Conservation (phyloP, 164 flowering plant species). For the Berberis thunbergii region DNA sequence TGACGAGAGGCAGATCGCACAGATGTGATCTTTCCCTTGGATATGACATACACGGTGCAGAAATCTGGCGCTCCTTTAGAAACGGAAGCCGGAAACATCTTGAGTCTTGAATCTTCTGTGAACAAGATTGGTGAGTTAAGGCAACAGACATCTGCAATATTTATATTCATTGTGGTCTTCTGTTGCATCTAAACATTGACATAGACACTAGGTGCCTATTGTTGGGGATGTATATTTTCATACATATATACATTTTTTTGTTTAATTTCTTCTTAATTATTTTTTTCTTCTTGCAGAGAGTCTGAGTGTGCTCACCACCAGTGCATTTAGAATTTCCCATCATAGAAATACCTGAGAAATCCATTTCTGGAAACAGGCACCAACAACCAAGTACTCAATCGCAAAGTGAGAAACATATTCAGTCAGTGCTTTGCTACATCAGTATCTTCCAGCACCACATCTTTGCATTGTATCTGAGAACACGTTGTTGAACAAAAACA, state of each 20-base stretch:
- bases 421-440: conserved; percentile 52
- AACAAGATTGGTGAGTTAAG: conserved; percentile 1
- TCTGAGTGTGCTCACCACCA: too few relatives aligned
- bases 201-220: too few relatives aligned
- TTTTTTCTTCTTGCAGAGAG: neutral
- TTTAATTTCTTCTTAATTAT: neutral
- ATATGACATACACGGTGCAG: conserved; percentile 59
- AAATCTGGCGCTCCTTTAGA: conserved; percentile 66
- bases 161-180: neutral
- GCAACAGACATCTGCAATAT: neutral
- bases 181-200: too few relatives aligned
- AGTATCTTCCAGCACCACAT: conserved; percentile 42
- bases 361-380: conserved; percentile 41
- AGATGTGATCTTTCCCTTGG: conserved; percentile 56
- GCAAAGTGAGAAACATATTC: conserved; percentile 48
- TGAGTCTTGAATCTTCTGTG: conserved; percentile 43
- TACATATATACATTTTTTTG: neutral
- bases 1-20: conserved; percentile 42
- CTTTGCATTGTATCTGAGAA: conserved; percentile 50
- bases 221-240: too few relatives aligned
- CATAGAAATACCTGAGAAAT: conserved; percentile 36
- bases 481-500: neutral
- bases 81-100: conserved; percentile 32
- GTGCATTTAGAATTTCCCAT: too few relatives aligned
- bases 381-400: conserved; percentile 53